Percentiles rank a stretch among this genome's conserved stretches.
These are phyloP conservation scores for Amborella trichopoda DNA, from an alignment of 164 flowering plant genomes.

Conservation along the genomic window DNA sequence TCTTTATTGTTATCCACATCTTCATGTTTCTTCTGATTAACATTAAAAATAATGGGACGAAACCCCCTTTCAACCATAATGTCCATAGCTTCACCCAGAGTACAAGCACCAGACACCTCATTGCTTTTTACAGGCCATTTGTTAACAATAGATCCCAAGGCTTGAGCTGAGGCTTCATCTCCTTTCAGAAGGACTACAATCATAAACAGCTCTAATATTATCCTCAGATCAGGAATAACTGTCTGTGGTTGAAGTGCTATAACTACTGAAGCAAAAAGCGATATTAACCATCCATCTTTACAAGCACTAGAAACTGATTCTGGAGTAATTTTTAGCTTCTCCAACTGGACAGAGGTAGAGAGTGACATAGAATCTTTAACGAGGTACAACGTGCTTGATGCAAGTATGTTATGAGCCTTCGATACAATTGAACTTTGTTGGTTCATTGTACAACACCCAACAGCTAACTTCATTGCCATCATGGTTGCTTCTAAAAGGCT, in stretches of 20 bases:
- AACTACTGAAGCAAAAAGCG: constrained; percentile 67
- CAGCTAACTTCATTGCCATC: constrained; percentile 54
- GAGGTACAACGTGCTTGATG: constrained; percentile 18
- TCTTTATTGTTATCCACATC: constrained; percentile 9
- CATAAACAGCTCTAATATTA: constrained; percentile 29
- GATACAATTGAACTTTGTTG: constrained; percentile 45
- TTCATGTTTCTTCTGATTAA: constrained; percentile 4
- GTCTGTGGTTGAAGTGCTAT: constrained; percentile 60
- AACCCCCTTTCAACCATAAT: constrained; percentile 25
- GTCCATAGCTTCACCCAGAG: constrained; percentile 57
- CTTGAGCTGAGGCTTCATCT: constrained; percentile 69
- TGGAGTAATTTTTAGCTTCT: constrained; percentile 12
- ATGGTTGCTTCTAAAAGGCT: constrained; percentile 53
- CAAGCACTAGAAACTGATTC: constrained; percentile 14
- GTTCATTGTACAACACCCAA: constrained; percentile 41
- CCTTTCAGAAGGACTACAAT: constrained; percentile 33
- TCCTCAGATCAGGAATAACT: constrained; percentile 33
- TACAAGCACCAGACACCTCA: constrained; percentile 18
- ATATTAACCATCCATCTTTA: constrained; percentile 53
- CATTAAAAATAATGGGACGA: constrained; percentile 9
- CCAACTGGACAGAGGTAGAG: constrained; percentile 11
- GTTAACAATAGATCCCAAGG: constrained; percentile 82
- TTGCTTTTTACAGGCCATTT: constrained; percentile 35
- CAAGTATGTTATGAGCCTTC: constrained; percentile 43
- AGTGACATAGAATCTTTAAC: constrained; percentile 13